Conservation (phyloP, 1,284 basidiomycete species). For the Fomitopsis palustris region DNA sequence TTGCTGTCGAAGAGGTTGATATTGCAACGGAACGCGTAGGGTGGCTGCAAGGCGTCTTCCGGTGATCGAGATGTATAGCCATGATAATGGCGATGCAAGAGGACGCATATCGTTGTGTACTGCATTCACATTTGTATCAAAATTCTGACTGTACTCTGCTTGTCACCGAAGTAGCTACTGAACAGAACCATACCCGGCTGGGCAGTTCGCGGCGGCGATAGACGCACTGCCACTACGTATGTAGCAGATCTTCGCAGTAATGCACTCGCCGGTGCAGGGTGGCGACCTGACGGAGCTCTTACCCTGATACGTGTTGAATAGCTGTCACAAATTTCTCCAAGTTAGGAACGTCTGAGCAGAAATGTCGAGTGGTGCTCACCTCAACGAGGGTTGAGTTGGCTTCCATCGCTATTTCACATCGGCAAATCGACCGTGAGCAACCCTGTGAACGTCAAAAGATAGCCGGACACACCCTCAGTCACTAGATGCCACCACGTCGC, state of each 20-base stretch:
- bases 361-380: conserved; percentile 37
- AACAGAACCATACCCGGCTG: conserved; percentile 62
- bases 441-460: background rate
- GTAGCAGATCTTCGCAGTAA: conserved; percentile 73
- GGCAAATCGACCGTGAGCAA: background rate
- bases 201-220: conserved; percentile 57
- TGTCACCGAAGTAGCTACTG: conserved; percentile 31
- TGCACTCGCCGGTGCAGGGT: conserved; percentile 61
- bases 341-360: conserved; percentile 1
- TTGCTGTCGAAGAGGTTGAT: too few relatives aligned
- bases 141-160: too few relatives aligned
- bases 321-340: conserved; percentile 31
- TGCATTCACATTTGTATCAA: too few relatives aligned
- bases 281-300: conserved; percentile 56
- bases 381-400: conserved; percentile 53
- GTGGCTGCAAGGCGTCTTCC: too few relatives aligned
- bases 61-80: too few relatives aligned
- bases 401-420: conserved; percentile 51
- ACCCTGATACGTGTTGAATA: conserved; percentile 71
- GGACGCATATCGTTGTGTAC: too few relatives aligned
- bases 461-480: conserved; percentile 59
- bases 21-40: too few relatives aligned
- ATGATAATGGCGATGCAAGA: too few relatives aligned
- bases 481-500: conserved; percentile 83
- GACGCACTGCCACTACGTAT: conserved; percentile 69